Evolutionary conservation across 805 yeast genomes (phyloP).

Genomic region (Saccharomycopsis fibuligera): DNA sequence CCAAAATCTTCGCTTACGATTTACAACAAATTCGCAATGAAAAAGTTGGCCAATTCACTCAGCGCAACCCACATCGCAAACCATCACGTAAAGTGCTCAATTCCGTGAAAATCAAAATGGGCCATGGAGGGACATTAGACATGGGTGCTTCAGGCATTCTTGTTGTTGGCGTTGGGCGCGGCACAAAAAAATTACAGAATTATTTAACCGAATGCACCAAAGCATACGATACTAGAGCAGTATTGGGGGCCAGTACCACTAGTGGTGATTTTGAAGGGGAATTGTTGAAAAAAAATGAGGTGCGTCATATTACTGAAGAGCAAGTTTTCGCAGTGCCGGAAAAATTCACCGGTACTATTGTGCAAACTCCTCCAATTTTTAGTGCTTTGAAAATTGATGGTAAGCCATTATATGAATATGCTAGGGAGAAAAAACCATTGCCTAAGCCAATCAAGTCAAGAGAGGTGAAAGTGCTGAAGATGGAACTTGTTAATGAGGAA

Average conservation of each 20-base stretch:
- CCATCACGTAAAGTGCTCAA: conserved; percentile 47
- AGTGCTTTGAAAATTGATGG: conserved; percentile 95
- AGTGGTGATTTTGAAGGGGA: conserved; percentile 94
- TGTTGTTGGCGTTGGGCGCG: conserved; percentile 86
- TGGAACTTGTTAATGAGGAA: conserved; percentile 43
- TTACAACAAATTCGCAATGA: conserved; percentile 44
- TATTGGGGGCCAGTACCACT: conserved; percentile 85
- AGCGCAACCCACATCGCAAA: conserved; percentile 31
- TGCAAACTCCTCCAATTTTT: conserved; percentile 91
- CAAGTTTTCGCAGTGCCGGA: conserved; percentile 42
- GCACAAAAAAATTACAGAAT: conserved; percentile 74
- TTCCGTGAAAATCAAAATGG: conserved; percentile 69
- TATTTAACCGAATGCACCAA: conserved; percentile 73
- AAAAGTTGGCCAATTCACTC: conserved; percentile 29
- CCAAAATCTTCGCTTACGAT: conserved; percentile 51
- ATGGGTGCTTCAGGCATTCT: conserved; percentile 93
- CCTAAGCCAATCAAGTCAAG: conserved; percentile 81
- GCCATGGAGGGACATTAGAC: conserved; percentile 97
- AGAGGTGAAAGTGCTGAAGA: conserved; percentile 51
- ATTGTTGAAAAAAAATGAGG: conserved; percentile 51
- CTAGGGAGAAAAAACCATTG: conserved; percentile 77
- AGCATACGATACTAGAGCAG: conserved; percentile 75
- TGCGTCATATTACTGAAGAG: conserved; percentile 50
- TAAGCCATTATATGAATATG: conserved; percentile 88
- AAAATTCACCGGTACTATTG: conserved; percentile 72